Base-by-base conservation (phyloP, 2,329 filamentous ascomycete species). In the Ophiostoma tasmaniense region DNA sequence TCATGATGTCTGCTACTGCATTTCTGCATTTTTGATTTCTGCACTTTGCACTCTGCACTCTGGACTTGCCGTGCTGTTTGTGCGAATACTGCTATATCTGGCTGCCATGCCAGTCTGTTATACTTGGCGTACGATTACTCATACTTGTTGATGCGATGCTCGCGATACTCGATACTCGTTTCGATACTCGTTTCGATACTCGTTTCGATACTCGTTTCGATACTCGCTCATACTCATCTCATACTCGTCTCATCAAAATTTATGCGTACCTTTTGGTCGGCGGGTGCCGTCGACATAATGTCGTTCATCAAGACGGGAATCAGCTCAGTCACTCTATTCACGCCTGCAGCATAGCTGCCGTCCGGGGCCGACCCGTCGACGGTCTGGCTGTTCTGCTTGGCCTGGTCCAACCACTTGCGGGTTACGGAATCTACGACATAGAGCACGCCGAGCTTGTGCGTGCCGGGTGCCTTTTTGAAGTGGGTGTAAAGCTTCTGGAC, bases 391-490 rank as follows among this genome's bases (percentile, higher is more conserved):
- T 90, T 86, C 76, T 89, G 87, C 81, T 93, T 95, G 76, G 95
- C 94, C 81, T 93, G 91, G 80, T 98, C 94, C 83, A 97, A 89
- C 94, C 95, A 99, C 83, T 96, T 94, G 81, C 95, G 92, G 80
- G 93, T 94, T 87, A 99, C 93, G 84, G 94, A 97, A 86, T 99
- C 95, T 93, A 99, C 92, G 82, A 98, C 93, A 89, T 99, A 99
- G 82, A 99, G 89, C 77, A 97, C 93, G 81, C 95, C 95, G 80
- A 99, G 87, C 82, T 99, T 99, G 87, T 99, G 94, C 78, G 93
- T 96, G 78, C 88, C 88, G 71, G 92, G 92, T 74, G 93, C 90
- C 81, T 95, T 96, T 81, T 96, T 97, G 85, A 98, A 96, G 77
- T 97, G 93, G 73, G 93, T 96, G 81, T 91, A 97, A 76, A 99